Evolutionary conservation across 1,284 basidiomycete genomes (phyloP).

Genomic region (Pseudozyma thailandica): DNA sequence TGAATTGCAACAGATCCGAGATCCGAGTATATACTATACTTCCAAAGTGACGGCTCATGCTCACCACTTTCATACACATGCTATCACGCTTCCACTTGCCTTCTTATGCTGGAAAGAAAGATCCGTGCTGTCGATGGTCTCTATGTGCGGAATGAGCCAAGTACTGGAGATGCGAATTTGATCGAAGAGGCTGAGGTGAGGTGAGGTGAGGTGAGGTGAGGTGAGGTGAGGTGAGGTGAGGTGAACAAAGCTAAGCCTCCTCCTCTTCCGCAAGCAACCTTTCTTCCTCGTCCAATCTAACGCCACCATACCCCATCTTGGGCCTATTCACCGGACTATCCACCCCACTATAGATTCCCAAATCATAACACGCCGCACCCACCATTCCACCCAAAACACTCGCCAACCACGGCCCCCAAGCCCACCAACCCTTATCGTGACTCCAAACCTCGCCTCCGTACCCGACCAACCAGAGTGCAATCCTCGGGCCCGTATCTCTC

Average conservation of each 20-base stretch:
- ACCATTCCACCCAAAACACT: conserved; percentile 64
- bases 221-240: neutral
- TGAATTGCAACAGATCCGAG: too few species aligned
- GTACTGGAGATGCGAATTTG: too few species aligned
- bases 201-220: too few species aligned
- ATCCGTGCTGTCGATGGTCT: too few species aligned
- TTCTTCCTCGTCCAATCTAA: conserved; percentile 1
- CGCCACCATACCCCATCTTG: too few species aligned
- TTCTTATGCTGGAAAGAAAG: too few species aligned
- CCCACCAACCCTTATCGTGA: conserved; percentile 77
- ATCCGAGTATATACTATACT: too few species aligned
- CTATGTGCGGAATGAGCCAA: too few species aligned
- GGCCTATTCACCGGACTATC: conserved; percentile 64
- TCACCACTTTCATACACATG: too few species aligned
- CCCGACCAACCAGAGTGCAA: conserved; percentile 75
- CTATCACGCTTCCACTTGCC: too few species aligned
- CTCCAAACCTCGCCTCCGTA: conserved; percentile 72
- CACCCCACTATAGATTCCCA: conserved; percentile 66
- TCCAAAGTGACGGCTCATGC: too few species aligned
- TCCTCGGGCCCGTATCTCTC: conserved; percentile 75
- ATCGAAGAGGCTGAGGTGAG: too few species aligned
- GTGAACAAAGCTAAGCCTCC: neutral
- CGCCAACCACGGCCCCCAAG: conserved; percentile 74
- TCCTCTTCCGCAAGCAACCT: conserved; percentile 5
- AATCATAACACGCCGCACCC: conserved; percentile 67